Conservation (phyloP, 2,329 filamentous ascomycete genomes). For the Lojkania enalia region DNA sequence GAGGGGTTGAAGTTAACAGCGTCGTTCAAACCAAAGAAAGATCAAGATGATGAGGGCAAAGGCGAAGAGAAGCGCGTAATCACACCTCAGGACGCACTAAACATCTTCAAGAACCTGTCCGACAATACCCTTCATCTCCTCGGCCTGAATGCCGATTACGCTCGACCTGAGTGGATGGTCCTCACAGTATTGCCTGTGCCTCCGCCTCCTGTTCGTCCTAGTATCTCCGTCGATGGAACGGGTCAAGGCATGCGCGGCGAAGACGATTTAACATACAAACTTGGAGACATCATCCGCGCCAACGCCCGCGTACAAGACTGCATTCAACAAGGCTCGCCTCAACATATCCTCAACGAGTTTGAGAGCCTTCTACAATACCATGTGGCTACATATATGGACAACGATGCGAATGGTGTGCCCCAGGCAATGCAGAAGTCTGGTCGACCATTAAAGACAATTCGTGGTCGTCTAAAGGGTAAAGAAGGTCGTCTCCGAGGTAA, state of each 20-base stretch:
- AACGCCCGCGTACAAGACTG: conserved; percentile 94
- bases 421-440: conserved; percentile 97
- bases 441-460: conserved; percentile 93
- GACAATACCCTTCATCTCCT: conserved; percentile 82
- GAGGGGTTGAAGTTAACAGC: conserved; percentile 81
- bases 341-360: conserved; percentile 89
- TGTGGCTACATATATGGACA: conserved; percentile 99
- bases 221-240: conserved; percentile 95
- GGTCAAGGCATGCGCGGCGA: conserved; percentile 91
- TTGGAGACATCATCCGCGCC: conserved; percentile 96
- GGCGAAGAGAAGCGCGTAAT: conserved; percentile 76
- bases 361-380: conserved; percentile 94
- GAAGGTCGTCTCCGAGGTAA: conserved; percentile 97
- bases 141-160: conserved; percentile 92
- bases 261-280: conserved; percentile 98
- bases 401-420: conserved; percentile 94
- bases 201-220: conserved; percentile 91
- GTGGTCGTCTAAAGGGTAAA: conserved; percentile 97
- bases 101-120: conserved; percentile 83
- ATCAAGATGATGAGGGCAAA: conserved; percentile 68
- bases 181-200: conserved; percentile 93
- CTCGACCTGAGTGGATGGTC: conserved; percentile 97
- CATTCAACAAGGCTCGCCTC: conserved; percentile 86
- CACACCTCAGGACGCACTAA: conserved; percentile 80
- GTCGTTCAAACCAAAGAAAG: conserved; percentile 71